These are phyloP conservation scores for Craterostigma plantagineum DNA, from an alignment of 257 asterid genomes.

Conservation along the genomic window DNA sequence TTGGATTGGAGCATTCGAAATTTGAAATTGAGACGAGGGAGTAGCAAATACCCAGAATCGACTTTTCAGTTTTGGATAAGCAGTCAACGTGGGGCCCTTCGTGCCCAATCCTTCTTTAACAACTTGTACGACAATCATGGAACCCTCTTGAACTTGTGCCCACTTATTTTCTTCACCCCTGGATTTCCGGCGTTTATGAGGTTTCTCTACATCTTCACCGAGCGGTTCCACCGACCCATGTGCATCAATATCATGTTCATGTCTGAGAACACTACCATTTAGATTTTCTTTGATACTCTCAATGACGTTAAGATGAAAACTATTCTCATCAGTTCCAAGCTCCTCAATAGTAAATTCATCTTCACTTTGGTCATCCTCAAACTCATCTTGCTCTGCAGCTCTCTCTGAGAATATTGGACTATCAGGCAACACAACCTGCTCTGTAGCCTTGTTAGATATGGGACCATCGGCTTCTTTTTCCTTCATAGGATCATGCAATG, in stretches of 20 bases:
- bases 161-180: constrained; percentile 32
- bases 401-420: constrained; percentile 21
- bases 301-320: constrained; percentile 22
- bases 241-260: constrained; percentile 22
- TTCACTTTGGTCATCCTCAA: constrained; percentile 48
- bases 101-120: constrained; percentile 92
- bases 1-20: constrained; percentile 13
- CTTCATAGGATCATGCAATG: constrained; percentile 24
- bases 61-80: constrained; percentile 88
- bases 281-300: constrained; percentile 30
- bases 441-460: constrained; percentile 19
- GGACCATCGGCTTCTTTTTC: constrained; percentile 27
- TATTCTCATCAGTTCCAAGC: constrained; percentile 28
- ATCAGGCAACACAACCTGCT: constrained; percentile 20
- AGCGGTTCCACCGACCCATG: constrained; percentile 17
- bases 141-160: constrained; percentile 55
- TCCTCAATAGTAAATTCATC: constrained; percentile 43
- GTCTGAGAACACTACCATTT: constrained; percentile 36
- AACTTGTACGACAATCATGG: constrained; percentile 87
- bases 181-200: constrained; percentile 10
- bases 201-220: constrained; percentile 21
- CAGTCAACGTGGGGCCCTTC: constrained; percentile 83
- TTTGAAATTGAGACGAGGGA: constrained; percentile 8
- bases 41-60: constrained; percentile 74
- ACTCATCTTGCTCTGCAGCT: constrained; percentile 38